Evolutionary conservation across 2,329 filamentous ascomycete genomes (phyloP).

Genomic region (Aspergillus sergii): DNA sequence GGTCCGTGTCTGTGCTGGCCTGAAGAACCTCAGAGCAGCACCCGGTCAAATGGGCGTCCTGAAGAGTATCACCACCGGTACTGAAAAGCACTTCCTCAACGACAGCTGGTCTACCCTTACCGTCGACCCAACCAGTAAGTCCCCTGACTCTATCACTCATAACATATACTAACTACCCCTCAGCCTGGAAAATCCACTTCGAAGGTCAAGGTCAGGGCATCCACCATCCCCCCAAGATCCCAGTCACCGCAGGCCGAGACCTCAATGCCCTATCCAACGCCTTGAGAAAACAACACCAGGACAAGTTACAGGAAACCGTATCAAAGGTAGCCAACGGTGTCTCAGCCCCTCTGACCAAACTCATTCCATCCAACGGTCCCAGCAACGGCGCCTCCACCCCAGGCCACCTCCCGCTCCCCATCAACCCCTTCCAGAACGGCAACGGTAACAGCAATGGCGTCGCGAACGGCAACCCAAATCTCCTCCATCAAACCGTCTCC

Average conservation of each 20-base stretch:
- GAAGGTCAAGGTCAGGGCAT: constrained; percentile 4
- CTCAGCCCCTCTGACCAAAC: neutral
- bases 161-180: neutral
- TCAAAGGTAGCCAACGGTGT: neutral
- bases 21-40: constrained; percentile 51
- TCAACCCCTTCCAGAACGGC: neutral
- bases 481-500: neutral
- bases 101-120: constrained; percentile 53
- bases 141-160: neutral
- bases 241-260: neutral
- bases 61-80: constrained; percentile 44
- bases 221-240: neutral
- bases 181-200: constrained; percentile 25
- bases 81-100: constrained; percentile 49
- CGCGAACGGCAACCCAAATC: neutral
- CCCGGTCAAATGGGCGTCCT: constrained; percentile 51
- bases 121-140: constrained; percentile 51
- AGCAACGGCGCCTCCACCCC: neutral
- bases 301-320: neutral
- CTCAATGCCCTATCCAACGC: neutral
- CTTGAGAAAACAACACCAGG: neutral
- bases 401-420: neutral
- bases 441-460: neutral
- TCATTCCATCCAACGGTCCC: neutral
- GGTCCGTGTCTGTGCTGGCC: constrained; percentile 46